Evolutionary conservation across 768 basidiomycete genomes (phyloP).

Genomic region (Holtermanniella nyarrowii): DNA sequence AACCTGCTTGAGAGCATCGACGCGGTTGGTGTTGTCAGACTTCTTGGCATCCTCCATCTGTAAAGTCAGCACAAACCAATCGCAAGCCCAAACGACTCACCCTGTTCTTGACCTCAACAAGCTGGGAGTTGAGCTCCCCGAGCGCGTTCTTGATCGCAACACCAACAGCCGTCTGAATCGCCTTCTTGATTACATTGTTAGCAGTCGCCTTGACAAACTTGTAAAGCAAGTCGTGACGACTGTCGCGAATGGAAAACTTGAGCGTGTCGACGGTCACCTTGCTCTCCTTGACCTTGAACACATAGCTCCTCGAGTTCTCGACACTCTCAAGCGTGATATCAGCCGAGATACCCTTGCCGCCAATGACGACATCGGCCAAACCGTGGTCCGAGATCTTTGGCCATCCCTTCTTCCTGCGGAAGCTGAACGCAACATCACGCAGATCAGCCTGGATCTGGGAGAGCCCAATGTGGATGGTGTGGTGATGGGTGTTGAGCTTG

Average conservation of each 20-base stretch:
- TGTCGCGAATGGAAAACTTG: conserved; percentile 81
- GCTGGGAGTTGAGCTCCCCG: conserved; percentile 79
- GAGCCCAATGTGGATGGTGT: conserved; percentile 65
- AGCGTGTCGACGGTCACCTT: conserved; percentile 74
- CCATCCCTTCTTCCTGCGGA: conserved; percentile 72
- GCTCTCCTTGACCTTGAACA: conserved; percentile 47
- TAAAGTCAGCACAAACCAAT: conserved; percentile 44
- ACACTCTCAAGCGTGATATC: conserved; percentile 43
- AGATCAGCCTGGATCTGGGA: conserved; percentile 87
- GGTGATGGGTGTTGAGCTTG: conserved; percentile 52
- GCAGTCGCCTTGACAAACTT: conserved; percentile 63
- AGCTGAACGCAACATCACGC: conserved; percentile 86
- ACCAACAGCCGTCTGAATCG: conserved; percentile 53
- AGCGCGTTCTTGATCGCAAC: conserved; percentile 68
- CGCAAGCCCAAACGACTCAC: conserved; percentile 2
- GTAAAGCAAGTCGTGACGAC: conserved; percentile 81
- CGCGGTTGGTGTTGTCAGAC: conserved; percentile 33
- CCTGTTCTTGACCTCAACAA: conserved; percentile 60
- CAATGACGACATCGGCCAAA: conserved; percentile 47
- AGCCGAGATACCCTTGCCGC: conserved; percentile 68
- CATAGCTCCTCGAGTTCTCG: conserved; percentile 36
- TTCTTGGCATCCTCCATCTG: conserved; percentile 54
- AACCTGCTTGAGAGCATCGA: conserved; percentile 30
- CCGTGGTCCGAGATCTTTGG: conserved; percentile 48
- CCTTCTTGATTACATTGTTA: conserved; percentile 52